phyloP scores from a whole-genome alignment of 2,329 filamentous ascomycete species.

The Verticillium alfalfae region DNA sequence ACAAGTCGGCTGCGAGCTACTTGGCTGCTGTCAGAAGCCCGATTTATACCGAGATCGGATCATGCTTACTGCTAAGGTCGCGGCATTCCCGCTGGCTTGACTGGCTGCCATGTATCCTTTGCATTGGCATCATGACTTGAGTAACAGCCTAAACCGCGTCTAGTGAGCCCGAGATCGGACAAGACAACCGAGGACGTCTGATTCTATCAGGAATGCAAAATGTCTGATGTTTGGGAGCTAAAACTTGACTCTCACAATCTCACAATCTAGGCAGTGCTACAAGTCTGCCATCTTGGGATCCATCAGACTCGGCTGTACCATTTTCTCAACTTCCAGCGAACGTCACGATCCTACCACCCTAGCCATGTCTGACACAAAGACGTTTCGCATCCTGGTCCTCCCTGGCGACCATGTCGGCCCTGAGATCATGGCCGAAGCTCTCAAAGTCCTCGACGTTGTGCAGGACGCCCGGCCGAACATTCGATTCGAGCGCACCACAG shows the following conservation, averaged over 20 bases:
- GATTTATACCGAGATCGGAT: neutral
- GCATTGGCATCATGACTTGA: neutral
- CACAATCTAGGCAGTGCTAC: no score
- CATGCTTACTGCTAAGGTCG: neutral
- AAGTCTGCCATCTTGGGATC: no score
- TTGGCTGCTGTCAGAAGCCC: neutral
- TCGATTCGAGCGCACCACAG: constrained; percentile 38
- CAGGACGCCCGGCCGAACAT: constrained; percentile 21
- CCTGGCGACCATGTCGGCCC: constrained; percentile 41
- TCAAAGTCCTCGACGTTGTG: constrained; percentile 38
- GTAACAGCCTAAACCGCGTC: neutral
- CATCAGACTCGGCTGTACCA: no score
- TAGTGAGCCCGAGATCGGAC: neutral
- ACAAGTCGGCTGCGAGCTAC: neutral
- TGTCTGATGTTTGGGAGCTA: no score
- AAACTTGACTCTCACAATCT: no score
- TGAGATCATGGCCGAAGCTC: constrained; percentile 50
- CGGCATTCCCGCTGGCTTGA: neutral
- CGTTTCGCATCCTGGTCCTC: constrained; percentile 30
- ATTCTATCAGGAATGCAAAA: no score
- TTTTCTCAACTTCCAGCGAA: no score
- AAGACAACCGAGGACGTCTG: no score
- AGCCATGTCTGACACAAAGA: neutral
- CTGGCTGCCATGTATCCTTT: neutral
- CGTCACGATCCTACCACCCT: neutral